These are phyloP conservation scores for Chytriomyces sp. DNA, from an alignment of 192 early-diverging fungal genomes.

Conservation along the genomic window DNA sequence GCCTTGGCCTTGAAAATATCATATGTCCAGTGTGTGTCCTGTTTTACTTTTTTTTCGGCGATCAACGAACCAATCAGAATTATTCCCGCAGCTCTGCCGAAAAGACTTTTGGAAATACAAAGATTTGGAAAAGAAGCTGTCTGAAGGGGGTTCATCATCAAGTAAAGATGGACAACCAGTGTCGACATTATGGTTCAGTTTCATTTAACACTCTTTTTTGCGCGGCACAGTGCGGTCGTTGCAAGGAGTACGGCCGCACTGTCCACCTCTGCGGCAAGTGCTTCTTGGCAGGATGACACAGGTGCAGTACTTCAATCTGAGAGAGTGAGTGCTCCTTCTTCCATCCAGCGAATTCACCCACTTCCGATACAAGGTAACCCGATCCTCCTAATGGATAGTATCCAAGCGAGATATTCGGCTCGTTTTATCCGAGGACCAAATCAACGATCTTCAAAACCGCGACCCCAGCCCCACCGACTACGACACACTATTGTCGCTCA, in stretches of 20 bases:
- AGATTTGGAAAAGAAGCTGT: conserved; percentile 39
- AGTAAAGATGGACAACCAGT: conserved; percentile 18
- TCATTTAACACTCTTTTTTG: neutral
- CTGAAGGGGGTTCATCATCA: conserved; percentile 22
- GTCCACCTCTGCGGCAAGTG: conserved; percentile 47
- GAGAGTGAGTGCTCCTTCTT: neutral
- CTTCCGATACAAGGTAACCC: conserved; percentile 8
- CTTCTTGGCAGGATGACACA: conserved; percentile 39
- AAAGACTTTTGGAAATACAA: conserved; percentile 48
- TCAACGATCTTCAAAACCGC: conserved; percentile 5
- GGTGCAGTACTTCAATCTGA: conserved; percentile 16
- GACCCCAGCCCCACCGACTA: too few species aligned
- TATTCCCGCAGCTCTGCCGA: conserved; percentile 53
- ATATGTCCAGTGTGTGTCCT: conserved; percentile 52
- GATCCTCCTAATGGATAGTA: conserved; percentile 12
- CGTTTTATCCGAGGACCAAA: too few species aligned
- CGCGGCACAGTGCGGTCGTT: conserved; percentile 32
- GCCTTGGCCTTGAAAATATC: conserved; percentile 43
- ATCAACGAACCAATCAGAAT: neutral
- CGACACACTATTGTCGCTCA: too few species aligned
- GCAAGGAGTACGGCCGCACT: conserved; percentile 35
- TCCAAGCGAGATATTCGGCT: neutral
- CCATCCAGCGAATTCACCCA: conserved; percentile 5
- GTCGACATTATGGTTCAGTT: conserved; percentile 28
- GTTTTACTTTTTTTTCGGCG: neutral